Evolutionary conservation across 139 green algal genomes (phyloP), one percentile per base, ranked within the genome.

Genomic region (Desmodesmus armatus): DNA sequence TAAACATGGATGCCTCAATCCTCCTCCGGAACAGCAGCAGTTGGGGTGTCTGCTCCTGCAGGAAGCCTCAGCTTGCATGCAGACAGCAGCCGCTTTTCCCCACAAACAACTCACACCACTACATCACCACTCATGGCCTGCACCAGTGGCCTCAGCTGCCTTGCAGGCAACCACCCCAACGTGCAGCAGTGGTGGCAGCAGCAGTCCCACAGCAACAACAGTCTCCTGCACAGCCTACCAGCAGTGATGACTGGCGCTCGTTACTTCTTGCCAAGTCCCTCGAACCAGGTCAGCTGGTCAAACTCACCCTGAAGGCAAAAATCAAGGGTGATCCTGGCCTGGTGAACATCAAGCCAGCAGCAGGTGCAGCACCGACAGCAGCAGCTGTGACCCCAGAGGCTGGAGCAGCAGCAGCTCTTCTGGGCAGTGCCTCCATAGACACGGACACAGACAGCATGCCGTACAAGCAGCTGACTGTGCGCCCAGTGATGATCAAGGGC

Each of bases 401-500:
- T 58, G 77, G 37, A 75, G 77, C 58, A 35, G 58, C 33, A 55
- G 37, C 31, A 29, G 69, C 37, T n/a, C n/a, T 23, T 65, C 53
- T 23, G 53, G 53, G 21, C 53, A 65, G 53, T 23, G 19, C 53
- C 19, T 65, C 53, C n/a, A n/a, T n/a, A n/a, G n/a, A n/a, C n/a
- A n/a, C n/a, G n/a, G n/a, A n/a, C 7, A 27, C n/a, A 63, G 71
- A 41, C 27, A 17, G 5, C n/a, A 75, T 84, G 78, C 78, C 78
- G 7, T 84, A 74, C 62, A 84, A 84, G 80, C 66, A 72, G 80
- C 25, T 79, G 47, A 71, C 44, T 3, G 21, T 80, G 39, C 49
- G 80, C 39, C 80, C 80, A 33, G 80, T 86, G 0, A 40, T 73
- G 69, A 15, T 86, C 3, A 80, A 80, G 40, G 80, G 80, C 69